Base-by-base conservation (phyloP, 2,329 filamentous ascomycete species). In the Xylariaceae sp. region DNA sequence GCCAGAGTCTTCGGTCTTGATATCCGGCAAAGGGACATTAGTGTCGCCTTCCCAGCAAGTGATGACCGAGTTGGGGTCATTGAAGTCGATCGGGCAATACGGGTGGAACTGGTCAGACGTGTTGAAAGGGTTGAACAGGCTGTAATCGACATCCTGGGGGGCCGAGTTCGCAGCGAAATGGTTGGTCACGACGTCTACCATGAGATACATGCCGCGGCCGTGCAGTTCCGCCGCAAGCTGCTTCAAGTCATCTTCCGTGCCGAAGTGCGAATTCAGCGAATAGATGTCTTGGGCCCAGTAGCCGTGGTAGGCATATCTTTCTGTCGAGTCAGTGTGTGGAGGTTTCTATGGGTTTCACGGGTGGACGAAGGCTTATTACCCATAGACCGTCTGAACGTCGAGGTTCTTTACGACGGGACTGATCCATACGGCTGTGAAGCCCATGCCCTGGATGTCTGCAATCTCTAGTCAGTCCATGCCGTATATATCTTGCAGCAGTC, bases 161-260 rank as follows among this genome's bases (percentile, higher is more conserved):
- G 21, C 80, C 79, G 29, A 71, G 67, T 63, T 76, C 3, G 44
- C 82, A n/a, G 70, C 79, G 63, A 77, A 77, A 63, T 84, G 79
- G 63, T 84, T 83, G 7, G 76, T 74, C 2, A 84, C 80, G 1
- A 84, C 70, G 56, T 84, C 81, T 2, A 84, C 72, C 81, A 85
- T 85, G 36, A 84, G 68, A 59, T 80, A 81, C 80, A 84, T 84
- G 43, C 71, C 75, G 3, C 80, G 72, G 16, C 68, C 65, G 59
- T 84, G 80, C 15, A 84, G 65, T 4, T 74, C 80, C 8, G 67
- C 56, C 0, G 79, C 72, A 4, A 84, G 72, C 10, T 70, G 72
- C 40, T 70, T 68, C 36, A 84, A 67, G 55, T 84, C 73, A 8
- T 76, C 73, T 61, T 80, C 67, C 63, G 85, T 80, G 5, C 84